Evolutionary conservation across 2,329 filamentous ascomycete genomes (phyloP).

Genomic region (Trichoderma sp.): DNA sequence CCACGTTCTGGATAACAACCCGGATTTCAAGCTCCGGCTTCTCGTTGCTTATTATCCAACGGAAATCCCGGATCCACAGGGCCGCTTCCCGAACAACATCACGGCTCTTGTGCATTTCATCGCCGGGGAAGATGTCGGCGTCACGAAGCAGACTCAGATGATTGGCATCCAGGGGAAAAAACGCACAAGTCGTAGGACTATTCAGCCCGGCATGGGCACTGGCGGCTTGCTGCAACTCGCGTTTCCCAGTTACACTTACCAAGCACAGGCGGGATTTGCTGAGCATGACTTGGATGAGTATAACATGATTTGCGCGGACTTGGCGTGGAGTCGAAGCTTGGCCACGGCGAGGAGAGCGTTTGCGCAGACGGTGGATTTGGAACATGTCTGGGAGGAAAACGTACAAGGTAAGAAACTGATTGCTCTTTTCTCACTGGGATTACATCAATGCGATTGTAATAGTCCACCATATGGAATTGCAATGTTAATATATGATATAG

Average conservation of each 20-base stretch:
- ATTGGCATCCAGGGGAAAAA: conserved; percentile 51
- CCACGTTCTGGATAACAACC: conserved; percentile 50
- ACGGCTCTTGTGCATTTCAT: conserved; percentile 48
- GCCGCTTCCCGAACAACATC: conserved; percentile 47
- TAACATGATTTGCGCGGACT: conserved; percentile 63
- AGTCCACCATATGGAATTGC: not conserved
- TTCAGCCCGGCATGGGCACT: conserved; percentile 44
- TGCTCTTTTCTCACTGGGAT: not conserved
- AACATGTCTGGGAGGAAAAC: conserved; percentile 68
- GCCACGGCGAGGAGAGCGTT: conserved; percentile 64
- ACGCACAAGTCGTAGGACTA: conserved; percentile 40
- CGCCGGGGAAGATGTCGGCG: conserved; percentile 44
- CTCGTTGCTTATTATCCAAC: conserved; percentile 53
- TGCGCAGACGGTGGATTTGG: conserved; percentile 64
- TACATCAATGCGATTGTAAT: not conserved
- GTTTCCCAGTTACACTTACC: conserved; percentile 48
- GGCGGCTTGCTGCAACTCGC: conserved; percentile 44
- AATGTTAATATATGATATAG: conserved; percentile 33
- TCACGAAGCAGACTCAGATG: conserved; percentile 49
- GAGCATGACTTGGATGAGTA: conserved; percentile 72
- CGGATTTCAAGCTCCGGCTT: conserved; percentile 47
- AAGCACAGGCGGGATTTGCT: conserved; percentile 67
- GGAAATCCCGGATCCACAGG: conserved; percentile 48
- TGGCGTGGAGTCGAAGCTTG: conserved; percentile 72
- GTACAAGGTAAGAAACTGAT: conserved; percentile 53